Evolutionary conservation across 768 basidiomycete genomes (phyloP).

Genomic region (Pleurotus citrinopileatus): DNA sequence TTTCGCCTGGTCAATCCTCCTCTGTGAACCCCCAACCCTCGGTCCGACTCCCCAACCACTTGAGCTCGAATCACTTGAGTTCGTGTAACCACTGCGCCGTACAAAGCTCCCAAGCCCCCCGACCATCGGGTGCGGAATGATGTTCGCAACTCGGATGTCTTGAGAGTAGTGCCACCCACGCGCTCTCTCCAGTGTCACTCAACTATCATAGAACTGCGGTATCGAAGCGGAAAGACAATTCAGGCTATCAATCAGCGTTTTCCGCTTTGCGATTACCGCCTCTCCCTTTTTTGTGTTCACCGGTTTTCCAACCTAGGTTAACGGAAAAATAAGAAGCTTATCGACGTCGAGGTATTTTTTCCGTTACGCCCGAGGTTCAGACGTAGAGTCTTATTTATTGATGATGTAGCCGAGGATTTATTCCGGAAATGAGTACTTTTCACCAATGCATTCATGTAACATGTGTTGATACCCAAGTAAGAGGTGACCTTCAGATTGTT

Average conservation of each 20-base stretch:
- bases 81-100: neutral
- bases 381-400: neutral
- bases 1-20: no score
- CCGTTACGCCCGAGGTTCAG: neutral
- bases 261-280: no score
- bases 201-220: no score
- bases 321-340: slow-evolving; percentile 1
- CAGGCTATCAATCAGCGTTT: no score
- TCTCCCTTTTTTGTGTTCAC: neutral
- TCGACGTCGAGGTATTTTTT: neutral
- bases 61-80: no score
- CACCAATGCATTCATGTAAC: no score
- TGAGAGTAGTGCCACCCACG: neutral
- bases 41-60: no score
- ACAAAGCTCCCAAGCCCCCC: neutral
- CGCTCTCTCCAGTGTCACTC: no score
- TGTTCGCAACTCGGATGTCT: neutral
- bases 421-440: neutral
- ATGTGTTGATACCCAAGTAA: no score
- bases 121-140: neutral
- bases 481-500: no score
- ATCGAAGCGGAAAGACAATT: no score
- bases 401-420: neutral
- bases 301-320: neutral
- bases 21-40: no score